Percentiles rank a stretch among this genome's conserved stretches.
Conservation (phyloP, 2,329 filamentous ascomycete species). For the Xylaria sp. region DNA sequence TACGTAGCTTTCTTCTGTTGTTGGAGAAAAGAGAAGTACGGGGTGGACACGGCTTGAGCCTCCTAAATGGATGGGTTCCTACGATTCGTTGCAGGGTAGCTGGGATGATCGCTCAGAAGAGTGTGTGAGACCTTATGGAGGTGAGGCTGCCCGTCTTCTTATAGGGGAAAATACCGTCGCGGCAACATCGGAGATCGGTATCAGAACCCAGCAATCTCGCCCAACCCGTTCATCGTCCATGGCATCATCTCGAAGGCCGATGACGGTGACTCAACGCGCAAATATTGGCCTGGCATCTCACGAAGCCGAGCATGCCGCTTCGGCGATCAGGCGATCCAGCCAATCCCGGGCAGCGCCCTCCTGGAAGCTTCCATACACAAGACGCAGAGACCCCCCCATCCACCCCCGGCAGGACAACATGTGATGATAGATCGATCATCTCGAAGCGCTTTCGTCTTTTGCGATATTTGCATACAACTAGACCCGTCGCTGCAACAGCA, state of each 20-base stretch:
- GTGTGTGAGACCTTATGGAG: constrained; percentile 10
- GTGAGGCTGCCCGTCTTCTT: constrained; percentile 21
- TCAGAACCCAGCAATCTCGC: constrained; percentile 17
- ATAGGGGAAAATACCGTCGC: constrained; percentile 16
- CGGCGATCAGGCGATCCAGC: constrained; percentile 22
- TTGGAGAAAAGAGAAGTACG: constrained; percentile 7
- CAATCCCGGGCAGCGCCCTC: constrained; percentile 4
- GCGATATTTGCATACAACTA: too few species aligned
- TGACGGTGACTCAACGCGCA: constrained; percentile 20
- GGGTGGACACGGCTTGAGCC: constrained; percentile 18
- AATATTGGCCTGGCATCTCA: constrained; percentile 7
- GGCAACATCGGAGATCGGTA: constrained; percentile 16
- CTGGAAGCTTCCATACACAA: constrained; percentile 26
- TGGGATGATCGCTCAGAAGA: constrained; percentile 9
- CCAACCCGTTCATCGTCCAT: not conserved
- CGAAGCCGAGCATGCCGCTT: constrained; percentile 24
- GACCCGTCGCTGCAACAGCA: not conserved
- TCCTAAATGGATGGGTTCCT: constrained; percentile 12
- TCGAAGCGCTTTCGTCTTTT: constrained; percentile 24
- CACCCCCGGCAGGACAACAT: constrained; percentile 12
- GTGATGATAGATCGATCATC: constrained; percentile 22
- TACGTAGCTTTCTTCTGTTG: constrained; percentile 16
- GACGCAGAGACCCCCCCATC: too few species aligned
- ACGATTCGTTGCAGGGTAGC: constrained; percentile 19
- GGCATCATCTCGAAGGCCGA: constrained; percentile 9